Percentiles rank a stretch among this genome's conserved stretches.
Conservation (phyloP, 208 protist species). For the Willaertia magna region DNA sequence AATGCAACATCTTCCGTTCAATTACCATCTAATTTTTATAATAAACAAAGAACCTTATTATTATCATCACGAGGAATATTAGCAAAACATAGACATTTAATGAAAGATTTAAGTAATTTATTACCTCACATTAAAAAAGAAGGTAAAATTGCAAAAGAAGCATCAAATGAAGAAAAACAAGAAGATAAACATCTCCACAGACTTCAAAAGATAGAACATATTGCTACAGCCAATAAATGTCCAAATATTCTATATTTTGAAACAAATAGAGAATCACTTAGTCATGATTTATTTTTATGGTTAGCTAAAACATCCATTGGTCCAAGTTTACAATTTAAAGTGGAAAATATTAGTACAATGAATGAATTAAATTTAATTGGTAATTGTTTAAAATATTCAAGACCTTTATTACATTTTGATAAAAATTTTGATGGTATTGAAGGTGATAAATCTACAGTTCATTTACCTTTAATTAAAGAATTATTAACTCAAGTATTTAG, state of each 20-base stretch:
- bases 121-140: constrained; percentile 84
- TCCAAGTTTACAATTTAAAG: constrained; percentile 80
- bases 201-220: constrained; percentile 77
- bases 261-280: constrained; percentile 39
- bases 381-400: constrained; percentile 91
- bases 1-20: neutral
- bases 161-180: constrained; percentile 44
- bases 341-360: constrained; percentile 89
- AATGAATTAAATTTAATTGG: constrained; percentile 93
- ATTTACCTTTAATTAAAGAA: constrained; percentile 80
- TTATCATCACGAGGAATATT: constrained; percentile 69
- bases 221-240: neutral
- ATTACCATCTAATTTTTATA: constrained; percentile 30
- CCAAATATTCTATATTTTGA: constrained; percentile 68
- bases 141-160: constrained; percentile 56
- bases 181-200: constrained; percentile 64
- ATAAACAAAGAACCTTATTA: constrained; percentile 81
- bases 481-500: constrained; percentile 88
- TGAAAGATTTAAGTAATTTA: constrained; percentile 70
- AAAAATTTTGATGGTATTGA: constrained; percentile 67
- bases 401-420: constrained; percentile 93
- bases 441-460: constrained; percentile 33
- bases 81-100: constrained; percentile 75
- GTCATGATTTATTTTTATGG: constrained; percentile 81
- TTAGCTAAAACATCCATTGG: constrained; percentile 71